Percentiles rank a stretch among this genome's conserved stretches.
phyloP scores from a whole-genome alignment of 441 rosid species.

The Macaranga tanarius region DNA sequence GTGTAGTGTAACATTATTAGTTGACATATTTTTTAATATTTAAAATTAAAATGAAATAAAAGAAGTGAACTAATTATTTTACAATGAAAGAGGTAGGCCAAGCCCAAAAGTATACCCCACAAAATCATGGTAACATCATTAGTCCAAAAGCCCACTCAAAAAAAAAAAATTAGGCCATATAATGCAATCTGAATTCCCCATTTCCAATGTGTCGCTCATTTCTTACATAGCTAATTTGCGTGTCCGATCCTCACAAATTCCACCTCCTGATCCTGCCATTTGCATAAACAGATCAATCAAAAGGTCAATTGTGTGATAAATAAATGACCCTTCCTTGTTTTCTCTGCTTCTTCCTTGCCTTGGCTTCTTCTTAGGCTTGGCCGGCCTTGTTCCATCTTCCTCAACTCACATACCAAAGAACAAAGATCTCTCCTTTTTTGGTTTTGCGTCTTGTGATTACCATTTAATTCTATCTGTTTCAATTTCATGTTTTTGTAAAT shows the following conservation, averaged over 20 bases:
- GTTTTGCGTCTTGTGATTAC: neutral
- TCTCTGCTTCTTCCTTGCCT: constrained; percentile 22
- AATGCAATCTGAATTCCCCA: neutral
- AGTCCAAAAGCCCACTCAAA: constrained; percentile 27
- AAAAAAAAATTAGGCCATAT: neutral
- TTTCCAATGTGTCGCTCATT: neutral
- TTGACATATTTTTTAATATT: too few species aligned
- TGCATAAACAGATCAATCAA: neutral
- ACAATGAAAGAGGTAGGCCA: constrained; percentile 1
- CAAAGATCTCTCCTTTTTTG: constrained; percentile 7
- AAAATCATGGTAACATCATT: constrained; percentile 16
- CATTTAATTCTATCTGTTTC: constrained; percentile 10
- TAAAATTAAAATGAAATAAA: too few species aligned
- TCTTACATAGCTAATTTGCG: neutral
- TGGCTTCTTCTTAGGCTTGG: constrained; percentile 18
- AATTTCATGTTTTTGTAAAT: neutral
- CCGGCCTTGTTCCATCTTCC: constrained; percentile 28
- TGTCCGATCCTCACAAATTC: neutral
- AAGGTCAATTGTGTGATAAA: too few species aligned
- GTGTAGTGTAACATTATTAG: too few species aligned
- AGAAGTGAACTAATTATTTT: neutral
- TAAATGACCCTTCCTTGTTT: constrained; percentile 21
- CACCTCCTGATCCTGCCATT: neutral
- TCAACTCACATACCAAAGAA: neutral
- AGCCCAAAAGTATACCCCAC: constrained; percentile 9